These are phyloP conservation scores for Pontederia paniculata DNA, from an alignment of 176 grass and related monocot species.

Conservation along the genomic window DNA sequence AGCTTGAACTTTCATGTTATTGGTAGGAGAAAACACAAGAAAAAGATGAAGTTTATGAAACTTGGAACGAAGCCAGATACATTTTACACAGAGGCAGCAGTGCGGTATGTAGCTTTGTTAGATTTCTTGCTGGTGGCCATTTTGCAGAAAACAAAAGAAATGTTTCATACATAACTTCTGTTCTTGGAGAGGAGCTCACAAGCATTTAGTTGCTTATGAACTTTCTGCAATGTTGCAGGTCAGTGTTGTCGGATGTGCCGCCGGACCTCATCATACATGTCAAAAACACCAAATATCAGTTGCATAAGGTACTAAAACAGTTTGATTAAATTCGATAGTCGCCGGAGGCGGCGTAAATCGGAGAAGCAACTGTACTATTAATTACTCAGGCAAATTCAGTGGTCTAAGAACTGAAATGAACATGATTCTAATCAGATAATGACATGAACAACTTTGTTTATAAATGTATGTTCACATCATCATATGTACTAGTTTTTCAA, in stretches of 20 bases:
- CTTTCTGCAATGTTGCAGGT: constrained; percentile 33
- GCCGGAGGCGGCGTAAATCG: no score
- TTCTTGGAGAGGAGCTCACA: no score
- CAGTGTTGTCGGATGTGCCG: constrained; percentile 72
- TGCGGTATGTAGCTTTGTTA: constrained; percentile 38
- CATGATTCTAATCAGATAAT: no score
- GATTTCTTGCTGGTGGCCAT: background rate
- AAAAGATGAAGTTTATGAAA: constrained; percentile 93
- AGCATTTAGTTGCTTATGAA: background rate
- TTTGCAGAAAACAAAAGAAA: background rate
- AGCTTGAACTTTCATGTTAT: constrained; percentile 23
- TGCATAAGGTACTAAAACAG: constrained; percentile 61
- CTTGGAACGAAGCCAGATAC: constrained; percentile 87
- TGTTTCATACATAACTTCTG: no score
- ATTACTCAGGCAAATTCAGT: no score
- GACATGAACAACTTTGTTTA: background rate
- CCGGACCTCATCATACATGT: constrained; percentile 83
- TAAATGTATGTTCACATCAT: background rate
- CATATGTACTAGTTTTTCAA: constrained; percentile 17
- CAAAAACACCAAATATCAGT: constrained; percentile 82
- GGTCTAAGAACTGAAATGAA: no score
- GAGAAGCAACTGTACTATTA: no score
- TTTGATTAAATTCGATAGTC: background rate
- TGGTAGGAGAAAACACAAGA: constrained; percentile 13
- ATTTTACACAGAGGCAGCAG: constrained; percentile 77